Conservation (phyloP, 1,284 basidiomycete genomes). For the Sporisorium sorghi region DNA sequence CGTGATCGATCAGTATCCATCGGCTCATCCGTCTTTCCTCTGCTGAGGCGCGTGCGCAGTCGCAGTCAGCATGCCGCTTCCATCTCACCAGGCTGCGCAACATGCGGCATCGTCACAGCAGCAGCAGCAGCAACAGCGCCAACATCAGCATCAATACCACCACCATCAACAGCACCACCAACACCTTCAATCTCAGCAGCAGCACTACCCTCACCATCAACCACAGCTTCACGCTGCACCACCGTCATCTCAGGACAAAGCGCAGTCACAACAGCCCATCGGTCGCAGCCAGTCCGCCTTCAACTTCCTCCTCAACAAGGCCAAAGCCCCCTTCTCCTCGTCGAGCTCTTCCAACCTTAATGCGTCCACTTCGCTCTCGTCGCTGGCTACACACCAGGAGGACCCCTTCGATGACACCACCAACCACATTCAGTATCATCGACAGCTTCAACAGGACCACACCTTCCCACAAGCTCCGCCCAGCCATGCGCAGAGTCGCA, state of each 20-base stretch:
- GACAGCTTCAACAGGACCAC: slow-evolving; percentile 44
- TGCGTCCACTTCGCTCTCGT: slow-evolving; percentile 54
- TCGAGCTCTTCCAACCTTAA: slow-evolving; percentile 40
- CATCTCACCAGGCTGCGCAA: slow-evolving; percentile 24
- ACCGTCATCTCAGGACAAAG: slow-evolving; percentile 15
- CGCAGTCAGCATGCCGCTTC: slow-evolving; percentile 24
- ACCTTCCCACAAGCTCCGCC: slow-evolving; percentile 35
- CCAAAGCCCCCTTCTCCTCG: slow-evolving; percentile 59
- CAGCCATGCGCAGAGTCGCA: slow-evolving; percentile 13
- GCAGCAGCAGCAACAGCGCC: slow-evolving; percentile 14
- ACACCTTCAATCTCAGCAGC: slow-evolving; percentile 8
- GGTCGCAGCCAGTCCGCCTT: slow-evolving; percentile 62
- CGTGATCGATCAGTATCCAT: background rate
- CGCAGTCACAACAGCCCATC: slow-evolving; percentile 42
- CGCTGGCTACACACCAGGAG: slow-evolving; percentile 35
- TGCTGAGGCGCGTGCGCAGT: background rate
- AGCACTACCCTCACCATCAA: slow-evolving; percentile 9
- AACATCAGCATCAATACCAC: slow-evolving; percentile 13
- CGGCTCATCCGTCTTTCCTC: background rate
- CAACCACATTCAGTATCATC: slow-evolving; percentile 48
- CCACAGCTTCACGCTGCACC: slow-evolving; percentile 6
- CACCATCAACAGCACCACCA: slow-evolving; percentile 12
- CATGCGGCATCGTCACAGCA: slow-evolving; percentile 20
- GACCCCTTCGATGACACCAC: slow-evolving; percentile 46
- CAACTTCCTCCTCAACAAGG: slow-evolving; percentile 64